Evolutionary conservation across 2,329 filamentous ascomycete genomes (phyloP).

Genomic region (Trichocomaceae sp.): DNA sequence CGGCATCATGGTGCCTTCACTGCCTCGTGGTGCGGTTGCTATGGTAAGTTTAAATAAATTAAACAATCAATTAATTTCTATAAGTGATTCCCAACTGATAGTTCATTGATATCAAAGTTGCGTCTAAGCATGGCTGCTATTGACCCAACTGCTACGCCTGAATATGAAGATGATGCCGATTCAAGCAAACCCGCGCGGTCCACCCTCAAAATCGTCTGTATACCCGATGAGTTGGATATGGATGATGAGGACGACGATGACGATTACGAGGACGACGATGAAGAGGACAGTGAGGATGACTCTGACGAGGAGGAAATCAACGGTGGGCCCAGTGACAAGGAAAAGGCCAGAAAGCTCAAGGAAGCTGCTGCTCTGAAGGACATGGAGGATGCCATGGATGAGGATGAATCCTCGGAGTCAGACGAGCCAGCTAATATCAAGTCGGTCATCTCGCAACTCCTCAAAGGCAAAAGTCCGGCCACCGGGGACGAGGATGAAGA

Average conservation of each 20-base stretch:
- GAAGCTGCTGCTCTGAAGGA: constrained; percentile 70
- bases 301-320: constrained; percentile 68
- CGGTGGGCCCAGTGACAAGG: constrained; percentile 83
- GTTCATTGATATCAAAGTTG: constrained; percentile 53
- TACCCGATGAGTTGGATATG: constrained; percentile 52
- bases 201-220: constrained; percentile 85
- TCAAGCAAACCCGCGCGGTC: constrained; percentile 62
- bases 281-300: constrained; percentile 41
- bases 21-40: constrained; percentile 65
- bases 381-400: constrained; percentile 60
- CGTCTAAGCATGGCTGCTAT: constrained; percentile 98
- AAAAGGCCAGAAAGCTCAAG: constrained; percentile 81
- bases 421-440: constrained; percentile 60
- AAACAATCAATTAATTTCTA: not conserved
- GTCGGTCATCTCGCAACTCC: constrained; percentile 49
- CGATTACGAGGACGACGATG: constrained; percentile 54
- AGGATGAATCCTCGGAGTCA: constrained; percentile 47
- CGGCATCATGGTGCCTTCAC: constrained; percentile 72
- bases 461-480: constrained; percentile 64
- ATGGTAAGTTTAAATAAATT: constrained; percentile 56
- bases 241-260: constrained; percentile 45
- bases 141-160: constrained; percentile 72
- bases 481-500: constrained; percentile 59
- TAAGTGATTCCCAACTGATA: not conserved
- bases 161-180: constrained; percentile 58